Evolutionary conservation across 257 asterid species (phyloP).

Genomic region (Avicennia marina): DNA sequence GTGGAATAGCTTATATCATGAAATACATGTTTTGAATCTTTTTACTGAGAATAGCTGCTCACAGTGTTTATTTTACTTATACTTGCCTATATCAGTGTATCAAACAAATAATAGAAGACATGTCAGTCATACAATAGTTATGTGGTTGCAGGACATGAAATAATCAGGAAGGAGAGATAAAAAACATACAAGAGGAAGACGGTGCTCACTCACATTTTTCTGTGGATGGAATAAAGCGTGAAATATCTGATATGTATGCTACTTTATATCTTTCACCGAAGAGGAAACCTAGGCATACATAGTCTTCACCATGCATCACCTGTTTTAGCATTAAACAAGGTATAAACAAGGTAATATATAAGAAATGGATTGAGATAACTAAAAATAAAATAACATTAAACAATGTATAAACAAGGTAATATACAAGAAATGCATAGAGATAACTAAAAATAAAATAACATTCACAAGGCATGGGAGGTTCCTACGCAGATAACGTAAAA

Average conservation of each 20-base stretch:
- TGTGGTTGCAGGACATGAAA: conserved; percentile 10
- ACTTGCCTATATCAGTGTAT: neutral
- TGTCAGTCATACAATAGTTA: neutral
- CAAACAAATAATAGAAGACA: neutral
- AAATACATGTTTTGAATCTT: neutral
- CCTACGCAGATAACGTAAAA: conserved; percentile 13
- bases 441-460: too few species aligned
- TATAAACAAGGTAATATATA: conserved; percentile 5
- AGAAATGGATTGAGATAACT: conserved; percentile 7
- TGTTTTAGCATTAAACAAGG: conserved; percentile 6
- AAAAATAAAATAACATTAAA: conserved; percentile 13
- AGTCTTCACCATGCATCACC: conserved; percentile 99
- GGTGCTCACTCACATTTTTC: conserved; percentile 57
- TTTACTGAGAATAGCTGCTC: neutral
- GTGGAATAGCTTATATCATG: neutral
- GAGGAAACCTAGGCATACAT: conserved; percentile 80
- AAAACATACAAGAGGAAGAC: conserved; percentile 8
- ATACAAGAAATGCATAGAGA: too few species aligned
- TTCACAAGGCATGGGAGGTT: too few species aligned
- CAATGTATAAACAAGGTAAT: too few species aligned
- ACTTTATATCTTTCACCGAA: conserved; percentile 77
- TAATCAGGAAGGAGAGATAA: conserved; percentile 1
- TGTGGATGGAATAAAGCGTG: conserved; percentile 79
- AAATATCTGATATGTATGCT: conserved; percentile 86
- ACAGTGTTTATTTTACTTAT: neutral